Conservation (phyloP, 371 early-diverging fungal genomes). For the Rhizopus arrhizus region DNA sequence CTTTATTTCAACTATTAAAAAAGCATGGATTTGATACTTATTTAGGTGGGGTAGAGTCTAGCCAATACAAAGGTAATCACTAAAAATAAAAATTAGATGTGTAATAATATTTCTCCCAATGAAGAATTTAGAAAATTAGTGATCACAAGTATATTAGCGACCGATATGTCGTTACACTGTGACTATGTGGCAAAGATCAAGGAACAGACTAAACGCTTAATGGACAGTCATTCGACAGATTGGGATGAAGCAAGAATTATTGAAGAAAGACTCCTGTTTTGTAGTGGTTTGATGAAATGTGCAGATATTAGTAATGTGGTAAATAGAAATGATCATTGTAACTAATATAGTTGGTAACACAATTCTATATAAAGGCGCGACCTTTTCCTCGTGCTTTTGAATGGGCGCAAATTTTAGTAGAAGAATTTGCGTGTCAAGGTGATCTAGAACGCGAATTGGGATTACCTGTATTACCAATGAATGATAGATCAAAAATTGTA, state of each 20-base stretch:
- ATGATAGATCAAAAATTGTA: conserved; percentile 55
- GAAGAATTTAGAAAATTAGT: conserved; percentile 72
- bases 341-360: conserved; percentile 1
- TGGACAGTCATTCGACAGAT: conserved; percentile 16
- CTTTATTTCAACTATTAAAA: conserved; percentile 81
- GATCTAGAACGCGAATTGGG: conserved; percentile 67
- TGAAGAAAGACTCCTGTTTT: conserved; percentile 59
- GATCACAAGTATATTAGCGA: conserved; percentile 74
- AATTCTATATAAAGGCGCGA: conserved; percentile 35
- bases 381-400: conserved; percentile 58
- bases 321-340: conserved; percentile 22
- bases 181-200: conserved; percentile 75
- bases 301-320: conserved; percentile 83
- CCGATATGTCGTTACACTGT: conserved; percentile 81
- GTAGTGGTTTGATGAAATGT: conserved; percentile 79
- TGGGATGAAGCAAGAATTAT: conserved; percentile 28
- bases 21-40: conserved; percentile 59
- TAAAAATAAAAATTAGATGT: too few species aligned
- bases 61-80: conserved; percentile 32
- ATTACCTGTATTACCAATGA: conserved; percentile 55
- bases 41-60: conserved; percentile 28
- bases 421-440: conserved; percentile 69
- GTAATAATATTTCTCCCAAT: background rate
- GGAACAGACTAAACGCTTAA: conserved; percentile 56
- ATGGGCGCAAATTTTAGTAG: conserved; percentile 61